phyloP scores from a whole-genome alignment of 1,139 yeast genomes.

The Geotrichum candidum region DNA sequence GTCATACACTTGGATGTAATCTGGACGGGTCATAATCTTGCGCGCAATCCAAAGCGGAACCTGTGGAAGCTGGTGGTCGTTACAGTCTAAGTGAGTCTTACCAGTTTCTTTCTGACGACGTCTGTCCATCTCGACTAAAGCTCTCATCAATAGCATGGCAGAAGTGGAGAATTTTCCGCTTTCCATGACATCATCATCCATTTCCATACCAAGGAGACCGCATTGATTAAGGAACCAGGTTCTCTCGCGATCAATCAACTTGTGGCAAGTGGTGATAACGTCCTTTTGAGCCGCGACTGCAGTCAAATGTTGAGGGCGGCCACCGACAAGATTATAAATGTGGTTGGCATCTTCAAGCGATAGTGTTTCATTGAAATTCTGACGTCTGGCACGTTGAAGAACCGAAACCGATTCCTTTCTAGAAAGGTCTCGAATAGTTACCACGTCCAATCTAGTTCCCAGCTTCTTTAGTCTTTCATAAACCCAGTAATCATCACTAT shows the following conservation, averaged over 20 bases:
- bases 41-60: constrained; percentile 79
- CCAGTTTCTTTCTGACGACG: constrained; percentile 25
- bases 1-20: constrained; percentile 69
- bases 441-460: constrained; percentile 69
- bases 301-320: constrained; percentile 76
- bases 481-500: constrained; percentile 83
- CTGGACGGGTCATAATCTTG: constrained; percentile 80
- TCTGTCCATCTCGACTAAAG: constrained; percentile 64
- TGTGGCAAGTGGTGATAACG: constrained; percentile 59
- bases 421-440: constrained; percentile 63
- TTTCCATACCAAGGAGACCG: constrained; percentile 64
- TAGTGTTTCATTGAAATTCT: constrained; percentile 40
- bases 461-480: constrained; percentile 68
- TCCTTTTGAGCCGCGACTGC: constrained; percentile 65
- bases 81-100: constrained; percentile 20
- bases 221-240: constrained; percentile 84
- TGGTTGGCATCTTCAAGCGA: constrained; percentile 44
- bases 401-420: constrained; percentile 54
- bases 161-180: constrained; percentile 71
- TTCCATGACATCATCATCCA: constrained; percentile 91
- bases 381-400: constrained; percentile 48
- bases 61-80: constrained; percentile 58
- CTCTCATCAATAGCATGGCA: constrained; percentile 71
- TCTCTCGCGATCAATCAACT: constrained; percentile 69
- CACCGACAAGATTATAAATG: constrained; percentile 70